Evolutionary conservation across 495 filamentous ascomycete species (phyloP), one percentile per base, ranked within the genome.

Genomic region (Evansstolkia leycettana): DNA sequence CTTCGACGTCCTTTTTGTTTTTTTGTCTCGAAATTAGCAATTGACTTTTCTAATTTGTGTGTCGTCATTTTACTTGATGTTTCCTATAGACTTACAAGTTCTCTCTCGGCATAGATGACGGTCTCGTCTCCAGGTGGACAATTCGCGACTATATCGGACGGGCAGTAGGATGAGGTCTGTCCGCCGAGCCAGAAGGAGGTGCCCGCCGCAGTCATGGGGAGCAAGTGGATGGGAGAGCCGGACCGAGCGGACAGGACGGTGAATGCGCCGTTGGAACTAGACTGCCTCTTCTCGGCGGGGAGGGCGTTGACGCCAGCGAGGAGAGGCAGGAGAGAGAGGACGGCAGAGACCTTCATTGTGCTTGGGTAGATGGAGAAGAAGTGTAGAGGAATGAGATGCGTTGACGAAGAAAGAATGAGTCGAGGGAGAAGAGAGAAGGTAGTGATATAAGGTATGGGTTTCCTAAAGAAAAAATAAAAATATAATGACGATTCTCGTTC

Each of bases 1-100:
- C 76, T 31, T 55, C 45, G 38, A 72, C 68, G 44, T 64, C 43
- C 57, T 50, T 31, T 2, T 23, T 3, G n/a, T n/a, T n/a, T n/a
- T n/a, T n/a, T n/a, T n/a, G n/a, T n/a, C n/a, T n/a, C n/a, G n/a
- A 6, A n/a, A 12, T 30, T 12, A 30, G 25, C 9, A 33, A 15
- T 19, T 28, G 17, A 40, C 46, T 37, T 41, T 25, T 23, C 24
- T 19, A 17, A 11, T 17, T 3, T 1, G 6, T 13, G 4, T 16
- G 30, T 12, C 8, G 31, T 25, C 15, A 29, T 20, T 24, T 38
- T 33, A 11, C 15, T 23, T 16, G 15, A 20, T 12, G 11, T 23
- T n/a, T 17, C 5, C 8, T 12, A 13, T 15, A 9, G 11, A 7
- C 18, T 41, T 44, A 42, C 43, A 43, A 28, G 10, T 37, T 27